These are phyloP conservation scores for Passalora sequoiae DNA, from an alignment of 2,329 filamentous ascomycete species.

Conservation along the genomic window DNA sequence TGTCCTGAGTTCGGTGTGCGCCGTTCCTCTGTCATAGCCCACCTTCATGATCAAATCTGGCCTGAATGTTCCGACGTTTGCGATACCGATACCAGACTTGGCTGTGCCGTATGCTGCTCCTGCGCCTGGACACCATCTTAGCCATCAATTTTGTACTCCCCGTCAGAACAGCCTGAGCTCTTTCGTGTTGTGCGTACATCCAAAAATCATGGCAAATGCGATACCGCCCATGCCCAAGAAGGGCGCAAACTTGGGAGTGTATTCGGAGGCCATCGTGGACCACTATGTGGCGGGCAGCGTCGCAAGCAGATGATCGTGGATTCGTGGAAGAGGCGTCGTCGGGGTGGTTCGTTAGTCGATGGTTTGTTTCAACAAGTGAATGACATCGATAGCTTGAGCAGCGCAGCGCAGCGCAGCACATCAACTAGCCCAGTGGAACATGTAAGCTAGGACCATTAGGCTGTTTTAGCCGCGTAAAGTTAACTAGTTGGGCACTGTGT, in stretches of 20 bases:
- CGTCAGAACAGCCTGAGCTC: too few species aligned
- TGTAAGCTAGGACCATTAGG: too few species aligned
- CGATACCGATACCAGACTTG: conserved; percentile 83
- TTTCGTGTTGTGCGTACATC: conserved; percentile 62
- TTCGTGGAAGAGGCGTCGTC: neutral
- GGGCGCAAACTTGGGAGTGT: conserved; percentile 75
- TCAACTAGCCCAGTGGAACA: too few species aligned
- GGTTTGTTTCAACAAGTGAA: neutral
- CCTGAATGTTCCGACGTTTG: conserved; percentile 76
- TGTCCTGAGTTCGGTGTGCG: conserved; percentile 13
- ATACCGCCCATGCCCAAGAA: conserved; percentile 85
- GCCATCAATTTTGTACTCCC: conserved; percentile 15
- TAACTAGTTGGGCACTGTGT: too few species aligned
- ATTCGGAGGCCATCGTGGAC: conserved; percentile 46
- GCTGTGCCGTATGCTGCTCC: conserved; percentile 84
- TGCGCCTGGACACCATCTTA: conserved; percentile 44
- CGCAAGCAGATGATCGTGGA: conserved; percentile 4
- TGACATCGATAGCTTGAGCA: conserved; percentile 1
- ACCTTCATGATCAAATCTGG: conserved; percentile 91
- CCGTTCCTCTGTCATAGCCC: conserved; percentile 22
- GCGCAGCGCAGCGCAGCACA: too few species aligned
- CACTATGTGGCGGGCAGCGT: neutral
- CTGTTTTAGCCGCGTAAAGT: too few species aligned
- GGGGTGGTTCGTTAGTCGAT: neutral
- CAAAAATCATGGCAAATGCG: conserved; percentile 76